phyloP scores from a whole-genome alignment of 345 rosid species.

The Boechera retrofracta region DNA sequence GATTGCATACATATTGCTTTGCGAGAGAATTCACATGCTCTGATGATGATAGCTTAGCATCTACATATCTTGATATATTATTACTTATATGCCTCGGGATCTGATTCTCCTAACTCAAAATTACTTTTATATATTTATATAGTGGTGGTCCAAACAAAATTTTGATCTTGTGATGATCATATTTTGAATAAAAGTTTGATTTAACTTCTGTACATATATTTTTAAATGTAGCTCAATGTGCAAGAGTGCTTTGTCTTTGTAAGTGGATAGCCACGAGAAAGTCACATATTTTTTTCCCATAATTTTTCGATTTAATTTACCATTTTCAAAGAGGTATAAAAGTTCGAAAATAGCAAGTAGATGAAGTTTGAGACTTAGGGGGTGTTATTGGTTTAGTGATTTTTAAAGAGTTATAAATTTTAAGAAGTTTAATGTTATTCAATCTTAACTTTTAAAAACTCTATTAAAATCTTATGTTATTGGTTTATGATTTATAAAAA shows the following conservation, averaged over 20 bases:
- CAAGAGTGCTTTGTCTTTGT: conserved; percentile 29
- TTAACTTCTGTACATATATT: neutral
- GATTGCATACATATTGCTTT: conserved; percentile 37
- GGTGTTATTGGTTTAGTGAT: too few relatives aligned
- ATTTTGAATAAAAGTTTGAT: conserved; percentile 17
- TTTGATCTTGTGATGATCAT: conserved; percentile 33
- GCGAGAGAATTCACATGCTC: conserved; percentile 23
- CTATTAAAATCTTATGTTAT: too few relatives aligned
- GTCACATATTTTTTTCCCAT: neutral
- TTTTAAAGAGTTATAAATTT: too few relatives aligned
- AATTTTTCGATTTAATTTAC: neutral
- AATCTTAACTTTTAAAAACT: too few relatives aligned
- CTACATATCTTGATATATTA: conserved; percentile 21
- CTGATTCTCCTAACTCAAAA: conserved; percentile 11
- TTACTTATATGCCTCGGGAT: conserved; percentile 33
- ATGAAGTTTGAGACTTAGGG: neutral
- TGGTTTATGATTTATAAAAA: too few relatives aligned
- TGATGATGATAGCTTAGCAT: conserved; percentile 45
- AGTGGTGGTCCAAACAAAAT: conserved; percentile 46
- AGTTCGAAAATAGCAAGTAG: neutral
- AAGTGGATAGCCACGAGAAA: conserved; percentile 48
- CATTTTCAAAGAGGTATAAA: neutral
- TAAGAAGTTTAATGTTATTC: too few relatives aligned
- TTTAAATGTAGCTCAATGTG: conserved; percentile 22
- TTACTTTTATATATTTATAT: conserved; percentile 2